These are phyloP conservation scores for Beauveria caledonica DNA, from an alignment of 2,329 filamentous ascomycete genomes.

Conservation along the genomic window DNA sequence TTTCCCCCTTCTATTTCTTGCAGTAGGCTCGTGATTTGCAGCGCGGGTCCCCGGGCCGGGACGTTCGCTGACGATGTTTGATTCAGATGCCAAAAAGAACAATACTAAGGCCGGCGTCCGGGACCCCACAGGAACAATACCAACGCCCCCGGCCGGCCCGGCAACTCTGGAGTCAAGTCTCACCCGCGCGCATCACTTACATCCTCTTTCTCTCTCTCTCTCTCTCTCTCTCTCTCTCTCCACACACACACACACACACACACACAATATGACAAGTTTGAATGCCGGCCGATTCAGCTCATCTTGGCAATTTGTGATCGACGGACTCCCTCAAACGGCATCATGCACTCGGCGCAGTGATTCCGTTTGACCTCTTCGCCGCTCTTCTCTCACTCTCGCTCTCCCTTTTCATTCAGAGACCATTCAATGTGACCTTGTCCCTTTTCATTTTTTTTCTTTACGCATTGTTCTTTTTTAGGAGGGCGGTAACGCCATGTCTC, in stretches of 20 bases:
- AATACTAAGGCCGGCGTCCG: not conserved
- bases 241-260: too few relatives aligned
- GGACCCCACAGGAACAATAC: constrained; percentile 13
- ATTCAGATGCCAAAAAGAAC: not conserved
- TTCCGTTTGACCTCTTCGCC: too few relatives aligned
- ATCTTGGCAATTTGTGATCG: too few relatives aligned
- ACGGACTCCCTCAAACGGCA: too few relatives aligned
- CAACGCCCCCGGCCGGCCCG: constrained; percentile 3
- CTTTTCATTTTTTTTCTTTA: not conserved
- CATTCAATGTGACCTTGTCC: not conserved
- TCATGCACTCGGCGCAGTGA: too few relatives aligned
- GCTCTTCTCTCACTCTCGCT: not conserved
- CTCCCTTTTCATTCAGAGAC: not conserved
- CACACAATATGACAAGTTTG: too few relatives aligned
- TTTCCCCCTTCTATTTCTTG: not conserved
- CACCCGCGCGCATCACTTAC: not conserved
- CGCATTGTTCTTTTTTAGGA: not conserved
- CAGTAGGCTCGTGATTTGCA: too few relatives aligned
- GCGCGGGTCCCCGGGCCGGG: too few relatives aligned
- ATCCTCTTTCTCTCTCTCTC: not conserved
- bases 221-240: not conserved
- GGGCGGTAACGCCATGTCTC: not conserved
- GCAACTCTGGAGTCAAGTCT: not conserved
- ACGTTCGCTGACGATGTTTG: not conserved
- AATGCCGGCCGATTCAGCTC: too few relatives aligned